Evolutionary conservation across 192 early-diverging fungal species (phyloP).

Genomic region (Pilaira anomala): DNA sequence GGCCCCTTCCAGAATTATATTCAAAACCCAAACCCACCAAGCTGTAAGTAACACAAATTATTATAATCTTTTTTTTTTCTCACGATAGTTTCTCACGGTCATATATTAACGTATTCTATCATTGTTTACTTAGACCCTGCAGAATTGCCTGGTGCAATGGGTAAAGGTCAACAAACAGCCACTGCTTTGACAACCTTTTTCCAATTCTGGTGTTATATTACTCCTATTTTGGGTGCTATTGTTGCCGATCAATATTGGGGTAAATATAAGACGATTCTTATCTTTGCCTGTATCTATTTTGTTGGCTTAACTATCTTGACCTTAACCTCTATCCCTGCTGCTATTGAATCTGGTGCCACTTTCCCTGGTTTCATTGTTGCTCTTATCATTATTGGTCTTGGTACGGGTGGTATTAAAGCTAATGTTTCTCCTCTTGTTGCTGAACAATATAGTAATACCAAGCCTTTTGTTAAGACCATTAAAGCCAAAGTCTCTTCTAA

Average conservation of each 20-base stretch:
- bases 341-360: slow-evolving; percentile 50
- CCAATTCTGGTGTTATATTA: slow-evolving; percentile 52
- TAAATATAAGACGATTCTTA: slow-evolving; percentile 67
- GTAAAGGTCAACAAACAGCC: slow-evolving; percentile 43
- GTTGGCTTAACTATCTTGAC: slow-evolving; percentile 59
- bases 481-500: slow-evolving; percentile 14
- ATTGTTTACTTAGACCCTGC: slow-evolving; percentile 28
- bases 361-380: slow-evolving; percentile 62
- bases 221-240: slow-evolving; percentile 15
- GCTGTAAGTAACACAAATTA: slow-evolving; percentile 24
- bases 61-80: not conserved
- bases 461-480: slow-evolving; percentile 55
- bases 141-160: slow-evolving; percentile 47
- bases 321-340: slow-evolving; percentile 51
- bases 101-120: not conserved
- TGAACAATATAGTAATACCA: slow-evolving; percentile 58
- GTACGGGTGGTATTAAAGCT: slow-evolving; percentile 65
- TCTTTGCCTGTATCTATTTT: slow-evolving; percentile 61
- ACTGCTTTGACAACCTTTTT: slow-evolving; percentile 50
- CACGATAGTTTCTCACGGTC: not conserved
- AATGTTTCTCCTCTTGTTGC: slow-evolving; percentile 74
- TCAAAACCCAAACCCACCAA: slow-evolving; percentile 40
- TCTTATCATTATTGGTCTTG: slow-evolving; percentile 60
- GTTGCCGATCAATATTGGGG: slow-evolving; percentile 61
- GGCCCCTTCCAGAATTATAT: slow-evolving; percentile 60